These are phyloP conservation scores for Aspergillus sp. DNA, from an alignment of 2,329 filamentous ascomycete species.

Conservation along the genomic window DNA sequence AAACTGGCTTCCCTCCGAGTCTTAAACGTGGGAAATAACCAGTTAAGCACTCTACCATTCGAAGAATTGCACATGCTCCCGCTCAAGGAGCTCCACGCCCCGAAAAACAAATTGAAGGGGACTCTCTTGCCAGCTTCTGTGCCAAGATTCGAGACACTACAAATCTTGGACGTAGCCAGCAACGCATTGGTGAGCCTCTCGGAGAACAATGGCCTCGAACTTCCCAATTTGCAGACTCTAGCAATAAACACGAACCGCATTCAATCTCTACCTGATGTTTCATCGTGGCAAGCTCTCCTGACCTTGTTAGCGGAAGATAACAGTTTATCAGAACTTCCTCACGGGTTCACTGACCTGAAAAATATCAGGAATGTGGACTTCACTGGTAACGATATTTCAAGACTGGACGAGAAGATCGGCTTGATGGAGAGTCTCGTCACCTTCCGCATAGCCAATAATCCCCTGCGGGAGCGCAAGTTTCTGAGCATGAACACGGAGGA, in stretches of 20 bases:
- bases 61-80: constrained; percentile 67
- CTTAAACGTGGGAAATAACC: constrained; percentile 79
- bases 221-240: constrained; percentile 73
- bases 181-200: constrained; percentile 67
- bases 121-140: constrained; percentile 68
- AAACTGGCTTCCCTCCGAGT: constrained; percentile 69
- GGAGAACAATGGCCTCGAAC: constrained; percentile 52
- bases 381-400: constrained; percentile 77
- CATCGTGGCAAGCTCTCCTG: constrained; percentile 70
- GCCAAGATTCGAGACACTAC: constrained; percentile 62
- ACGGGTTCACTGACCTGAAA: constrained; percentile 68
- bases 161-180: constrained; percentile 73
- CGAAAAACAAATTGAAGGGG: constrained; percentile 76
- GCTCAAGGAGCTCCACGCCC: constrained; percentile 70
- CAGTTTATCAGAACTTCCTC: constrained; percentile 71
- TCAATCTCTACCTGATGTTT: constrained; percentile 69
- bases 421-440: constrained; percentile 75
- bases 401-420: constrained; percentile 73
- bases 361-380: constrained; percentile 78
- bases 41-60: constrained; percentile 70
- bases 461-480: constrained; percentile 83
- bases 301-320: constrained; percentile 82
- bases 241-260: constrained; percentile 81
- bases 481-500: constrained; percentile 77
- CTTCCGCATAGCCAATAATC: constrained; percentile 83